These are phyloP conservation scores for Adansonia grandidieri DNA, from an alignment of 441 rosid species.

Conservation along the genomic window DNA sequence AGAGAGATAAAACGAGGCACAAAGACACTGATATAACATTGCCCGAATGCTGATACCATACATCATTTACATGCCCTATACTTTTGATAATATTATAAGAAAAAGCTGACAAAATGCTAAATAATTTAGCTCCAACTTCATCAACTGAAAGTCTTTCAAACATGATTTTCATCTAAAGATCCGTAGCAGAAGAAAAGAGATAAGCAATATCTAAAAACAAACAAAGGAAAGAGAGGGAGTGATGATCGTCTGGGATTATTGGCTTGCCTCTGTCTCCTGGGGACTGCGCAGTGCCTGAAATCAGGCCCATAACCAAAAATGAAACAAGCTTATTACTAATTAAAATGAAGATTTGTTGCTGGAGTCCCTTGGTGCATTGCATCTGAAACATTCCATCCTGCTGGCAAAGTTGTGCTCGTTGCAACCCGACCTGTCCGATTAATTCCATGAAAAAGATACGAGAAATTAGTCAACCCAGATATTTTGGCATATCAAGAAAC, in stretches of 20 bases:
- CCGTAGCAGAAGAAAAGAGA: too few relatives aligned
- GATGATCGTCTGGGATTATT: neutral
- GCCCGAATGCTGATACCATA: slow-evolving; percentile 5
- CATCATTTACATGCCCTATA: slow-evolving; percentile 13
- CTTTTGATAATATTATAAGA: neutral
- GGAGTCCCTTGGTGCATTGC: too few relatives aligned
- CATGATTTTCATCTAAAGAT: slow-evolving; percentile 11
- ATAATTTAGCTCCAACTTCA: slow-evolving; percentile 6
- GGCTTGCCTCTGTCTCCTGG: slow-evolving; percentile 15
- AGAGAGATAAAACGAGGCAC: neutral
- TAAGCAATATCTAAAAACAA: neutral
- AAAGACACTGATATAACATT: slow-evolving; percentile 13
- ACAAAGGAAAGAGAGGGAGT: neutral
- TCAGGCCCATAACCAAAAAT: neutral
- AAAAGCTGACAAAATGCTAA: too few relatives aligned
- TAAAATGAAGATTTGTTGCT: too few relatives aligned
- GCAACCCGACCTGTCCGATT: too few relatives aligned
- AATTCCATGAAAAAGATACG: neutral
- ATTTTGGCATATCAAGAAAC: too few relatives aligned
- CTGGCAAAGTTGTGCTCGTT: too few relatives aligned
- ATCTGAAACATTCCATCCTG: too few relatives aligned
- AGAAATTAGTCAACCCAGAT: neutral
- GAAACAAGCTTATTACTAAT: too few relatives aligned
- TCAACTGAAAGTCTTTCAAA: slow-evolving; percentile 1
- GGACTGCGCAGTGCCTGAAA: slow-evolving; percentile 16